Evolutionary conservation across 148 eudicot genomes (phyloP).

Genomic region (Vaccinium corymbosum): DNA sequence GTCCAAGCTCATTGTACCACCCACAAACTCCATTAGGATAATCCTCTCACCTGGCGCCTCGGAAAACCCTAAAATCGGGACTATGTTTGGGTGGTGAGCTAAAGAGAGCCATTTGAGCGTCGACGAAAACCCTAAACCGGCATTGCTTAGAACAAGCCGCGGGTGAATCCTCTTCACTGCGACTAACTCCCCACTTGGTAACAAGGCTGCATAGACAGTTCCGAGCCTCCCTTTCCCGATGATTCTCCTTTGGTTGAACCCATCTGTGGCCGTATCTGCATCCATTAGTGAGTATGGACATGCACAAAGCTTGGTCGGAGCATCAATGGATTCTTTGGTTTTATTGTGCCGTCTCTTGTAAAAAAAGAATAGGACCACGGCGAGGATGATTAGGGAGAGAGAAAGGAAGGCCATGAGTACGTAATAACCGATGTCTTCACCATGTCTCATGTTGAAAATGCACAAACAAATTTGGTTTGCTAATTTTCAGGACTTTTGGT

Average conservation of each 20-base stretch:
- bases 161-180: conserved; percentile 77
- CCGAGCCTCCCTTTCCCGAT: conserved; percentile 79
- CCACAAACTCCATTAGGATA: conserved; percentile 55
- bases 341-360: conserved; percentile 37
- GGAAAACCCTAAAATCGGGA: conserved; percentile 70
- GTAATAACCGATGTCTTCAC: conserved; percentile 30
- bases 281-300: conserved; percentile 41
- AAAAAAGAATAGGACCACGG: conserved; percentile 27
- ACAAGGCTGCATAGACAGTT: conserved; percentile 57
- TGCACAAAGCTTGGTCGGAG: conserved; percentile 26
- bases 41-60: conserved; percentile 91
- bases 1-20: conserved; percentile 61
- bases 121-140: conserved; percentile 56
- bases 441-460: conserved; percentile 18
- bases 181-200: conserved; percentile 45
- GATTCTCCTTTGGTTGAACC: conserved; percentile 58
- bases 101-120: conserved; percentile 55
- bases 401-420: conserved; percentile 37
- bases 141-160: conserved; percentile 52
- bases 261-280: conserved; percentile 63
- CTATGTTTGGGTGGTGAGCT: conserved; percentile 62
- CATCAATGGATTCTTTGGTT: conserved; percentile 13
- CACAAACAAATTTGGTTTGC: not conserved
- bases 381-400: conserved; percentile 29
- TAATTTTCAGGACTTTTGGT: not conserved